Evolutionary conservation across 306 rosid genomes (phyloP), one percentile per base, ranked within the genome.

Genomic region (Trifolium pratense): DNA sequence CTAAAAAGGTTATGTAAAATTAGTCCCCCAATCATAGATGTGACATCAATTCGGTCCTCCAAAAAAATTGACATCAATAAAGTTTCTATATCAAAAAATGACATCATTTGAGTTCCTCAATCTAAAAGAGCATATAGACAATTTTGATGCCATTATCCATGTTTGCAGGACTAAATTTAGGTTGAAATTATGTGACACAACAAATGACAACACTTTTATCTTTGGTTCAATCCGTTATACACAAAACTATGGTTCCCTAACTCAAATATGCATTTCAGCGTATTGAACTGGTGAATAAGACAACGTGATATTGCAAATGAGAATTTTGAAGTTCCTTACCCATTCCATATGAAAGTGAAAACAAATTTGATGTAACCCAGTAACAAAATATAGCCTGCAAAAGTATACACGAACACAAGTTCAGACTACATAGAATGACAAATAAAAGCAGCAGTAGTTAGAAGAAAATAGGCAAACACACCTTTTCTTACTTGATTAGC

Each of bases 371-470:
- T 13, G 99, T 94, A 42, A 94, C 2, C 97, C 95, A 94, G 86
- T 91, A 94, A 82, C 97, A 91, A 83, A 91, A 94, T 83, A 94
- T 72, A 64, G 97, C 97, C 95, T 94, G 99, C 95, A 83, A 31
- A 71, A 23, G 68, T 42, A 66, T 49, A 34, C 59, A 37, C 23
- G 25, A 74, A 36, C 9, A 52, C 71, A 78, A 49, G 77, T 62
- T 70, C 58, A 79, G 58, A 16, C 71, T 14, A 70, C 21, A 71
- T 69, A 56, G 59, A 67, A 17, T 20, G 53, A 71, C 56, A 70
- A 80, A 67, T 39, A 36, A 71, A 75, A 61, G 42, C 8, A 36
- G 57, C 16, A 26, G 61, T 10, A 31, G 51, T 18, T 15, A 13
- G 32, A 65, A 48, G 26, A 21, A 43, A 75, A 32, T 25, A n/a